phyloP scores from a whole-genome alignment of 1,284 basidiomycete genomes.

The Tilletia indica region DNA sequence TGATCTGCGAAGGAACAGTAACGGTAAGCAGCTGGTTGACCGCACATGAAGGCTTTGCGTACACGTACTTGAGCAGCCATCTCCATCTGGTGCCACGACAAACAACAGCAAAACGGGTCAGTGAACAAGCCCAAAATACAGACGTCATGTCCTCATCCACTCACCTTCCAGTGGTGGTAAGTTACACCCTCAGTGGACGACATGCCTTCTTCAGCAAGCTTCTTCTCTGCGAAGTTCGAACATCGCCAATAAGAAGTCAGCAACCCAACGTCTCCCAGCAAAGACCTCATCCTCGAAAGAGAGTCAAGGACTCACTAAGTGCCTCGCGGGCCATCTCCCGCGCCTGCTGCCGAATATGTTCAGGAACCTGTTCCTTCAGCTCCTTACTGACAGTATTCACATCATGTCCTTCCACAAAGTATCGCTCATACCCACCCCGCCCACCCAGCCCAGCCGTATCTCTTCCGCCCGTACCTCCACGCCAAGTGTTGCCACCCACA shows the following conservation, averaged over 20 bases:
- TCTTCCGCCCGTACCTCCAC: slow-evolving; percentile 56
- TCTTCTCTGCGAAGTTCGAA: slow-evolving; percentile 25
- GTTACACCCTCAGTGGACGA: slow-evolving; percentile 48
- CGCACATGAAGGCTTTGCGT: not conserved
- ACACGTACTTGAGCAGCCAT: slow-evolving; percentile 26
- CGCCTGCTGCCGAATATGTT: slow-evolving; percentile 54
- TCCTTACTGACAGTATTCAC: slow-evolving; percentile 53
- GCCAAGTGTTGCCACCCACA: slow-evolving; percentile 56
- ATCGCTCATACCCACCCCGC: slow-evolving; percentile 45
- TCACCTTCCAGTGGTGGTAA: slow-evolving; percentile 40
- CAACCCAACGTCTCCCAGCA: not conserved
- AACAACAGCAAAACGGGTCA: not conserved
- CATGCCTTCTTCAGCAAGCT: slow-evolving; percentile 53
- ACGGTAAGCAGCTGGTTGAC: not conserved
- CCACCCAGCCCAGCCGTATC: slow-evolving; percentile 56
- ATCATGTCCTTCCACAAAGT: slow-evolving; percentile 49
- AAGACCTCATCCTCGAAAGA: not conserved
- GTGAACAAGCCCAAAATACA: not conserved
- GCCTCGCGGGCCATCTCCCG: slow-evolving; percentile 56
- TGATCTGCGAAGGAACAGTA: slow-evolving; percentile 30
- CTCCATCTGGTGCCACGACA: slow-evolving; percentile 31
- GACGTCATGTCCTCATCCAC: not conserved
- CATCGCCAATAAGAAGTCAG: not conserved
- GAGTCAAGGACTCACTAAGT: slow-evolving; percentile 30
- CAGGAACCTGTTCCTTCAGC: slow-evolving; percentile 55